Conservation (phyloP, 192 early-diverging fungal genomes). For the Podila horticola region DNA sequence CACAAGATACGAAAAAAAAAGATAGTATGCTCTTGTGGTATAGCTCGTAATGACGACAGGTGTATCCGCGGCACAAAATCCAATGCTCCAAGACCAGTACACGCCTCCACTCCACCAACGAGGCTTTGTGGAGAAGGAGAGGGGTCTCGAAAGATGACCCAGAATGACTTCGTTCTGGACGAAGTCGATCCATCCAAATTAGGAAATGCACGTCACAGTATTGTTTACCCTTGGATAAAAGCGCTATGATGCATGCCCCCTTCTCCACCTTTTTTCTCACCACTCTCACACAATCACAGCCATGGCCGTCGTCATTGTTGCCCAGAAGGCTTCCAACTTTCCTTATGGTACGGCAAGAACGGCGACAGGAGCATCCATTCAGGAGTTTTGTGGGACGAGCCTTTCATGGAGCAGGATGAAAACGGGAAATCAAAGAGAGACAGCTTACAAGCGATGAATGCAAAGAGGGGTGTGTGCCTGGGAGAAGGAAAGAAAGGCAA, state of each 20-base stretch:
- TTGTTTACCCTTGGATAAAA: not conserved
- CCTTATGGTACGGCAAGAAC: conserved; percentile 54
- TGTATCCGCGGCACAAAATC: not conserved
- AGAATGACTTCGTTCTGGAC: not conserved
- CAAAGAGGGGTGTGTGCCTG: too few relatives aligned
- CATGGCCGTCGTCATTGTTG: conserved; percentile 64
- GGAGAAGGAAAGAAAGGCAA: too few relatives aligned
- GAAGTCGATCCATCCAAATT: not conserved
- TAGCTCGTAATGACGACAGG: too few relatives aligned
- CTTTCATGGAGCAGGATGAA: too few relatives aligned
- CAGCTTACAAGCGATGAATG: too few relatives aligned
- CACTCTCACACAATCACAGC: conserved; percentile 5
- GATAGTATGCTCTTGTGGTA: too few relatives aligned
- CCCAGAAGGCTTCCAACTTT: conserved; percentile 65
- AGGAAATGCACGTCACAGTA: not conserved
- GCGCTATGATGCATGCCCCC: not conserved
- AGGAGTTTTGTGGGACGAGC: not conserved
- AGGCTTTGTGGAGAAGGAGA: too few relatives aligned
- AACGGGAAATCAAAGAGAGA: too few relatives aligned
- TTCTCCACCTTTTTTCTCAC: not conserved
- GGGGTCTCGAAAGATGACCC: not conserved
- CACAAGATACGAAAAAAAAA: too few relatives aligned
- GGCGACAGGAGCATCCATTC: not conserved
- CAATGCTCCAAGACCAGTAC: not conserved
- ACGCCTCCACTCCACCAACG: too few relatives aligned